These are phyloP conservation scores for Auriscalpium vulgare DNA, from an alignment of 768 basidiomycete genomes.

Conservation along the genomic window DNA sequence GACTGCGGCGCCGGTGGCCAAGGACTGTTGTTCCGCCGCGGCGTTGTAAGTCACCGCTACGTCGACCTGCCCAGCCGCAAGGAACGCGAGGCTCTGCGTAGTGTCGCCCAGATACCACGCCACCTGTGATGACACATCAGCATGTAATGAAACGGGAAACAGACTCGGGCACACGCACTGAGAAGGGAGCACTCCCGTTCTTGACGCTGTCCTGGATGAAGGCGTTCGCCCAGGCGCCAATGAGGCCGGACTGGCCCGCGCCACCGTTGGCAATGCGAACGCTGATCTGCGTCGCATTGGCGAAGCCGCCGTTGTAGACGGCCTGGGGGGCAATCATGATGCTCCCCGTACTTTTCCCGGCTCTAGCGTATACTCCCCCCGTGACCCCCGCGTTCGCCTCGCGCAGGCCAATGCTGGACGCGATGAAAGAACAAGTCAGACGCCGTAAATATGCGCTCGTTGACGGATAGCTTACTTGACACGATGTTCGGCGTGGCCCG, in stretches of 20 bases:
- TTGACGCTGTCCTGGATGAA: constrained; percentile 35
- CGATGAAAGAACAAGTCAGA: too few species aligned
- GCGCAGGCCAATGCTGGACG: too few species aligned
- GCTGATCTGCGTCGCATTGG: constrained; percentile 24
- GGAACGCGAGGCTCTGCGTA: constrained; percentile 37
- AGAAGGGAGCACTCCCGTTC: constrained; percentile 23
- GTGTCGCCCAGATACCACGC: constrained; percentile 53
- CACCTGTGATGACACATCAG: constrained; percentile 26
- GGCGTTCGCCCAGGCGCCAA: constrained; percentile 38
- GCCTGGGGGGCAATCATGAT: constrained; percentile 13
- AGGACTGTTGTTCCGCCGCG: constrained; percentile 36
- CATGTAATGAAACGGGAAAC: not conserved
- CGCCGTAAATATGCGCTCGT: too few species aligned
- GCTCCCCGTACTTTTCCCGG: not conserved
- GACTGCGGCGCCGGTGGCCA: constrained; percentile 25
- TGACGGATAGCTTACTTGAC: too few species aligned
- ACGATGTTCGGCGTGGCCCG: too few species aligned
- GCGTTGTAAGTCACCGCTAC: constrained; percentile 46
- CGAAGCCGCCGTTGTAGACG: constrained; percentile 35
- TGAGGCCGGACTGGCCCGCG: constrained; percentile 43
- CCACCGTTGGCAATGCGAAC: constrained; percentile 44
- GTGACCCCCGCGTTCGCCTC: too few species aligned
- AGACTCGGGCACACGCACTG: constrained; percentile 20
- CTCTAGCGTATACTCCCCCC: not conserved
- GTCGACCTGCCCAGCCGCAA: constrained; percentile 37